phyloP scores from a whole-genome alignment of 208 protist genomes.

The Trypanosoma mega region DNA sequence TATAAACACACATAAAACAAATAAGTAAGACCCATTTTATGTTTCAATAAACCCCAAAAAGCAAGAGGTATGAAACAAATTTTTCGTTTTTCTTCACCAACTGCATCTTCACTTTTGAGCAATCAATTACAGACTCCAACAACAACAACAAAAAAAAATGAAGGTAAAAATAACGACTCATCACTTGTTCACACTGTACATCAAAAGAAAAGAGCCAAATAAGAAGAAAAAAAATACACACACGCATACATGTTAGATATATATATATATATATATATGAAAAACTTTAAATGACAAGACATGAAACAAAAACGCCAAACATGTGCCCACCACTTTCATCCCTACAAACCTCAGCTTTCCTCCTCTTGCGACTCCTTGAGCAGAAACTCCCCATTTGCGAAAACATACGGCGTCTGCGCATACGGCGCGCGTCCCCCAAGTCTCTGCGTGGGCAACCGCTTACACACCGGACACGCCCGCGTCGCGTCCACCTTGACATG shows the following conservation, averaged over 20 bases:
- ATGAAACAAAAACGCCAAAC: not conserved
- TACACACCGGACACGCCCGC: conserved; percentile 54
- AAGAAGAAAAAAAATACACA: conserved; percentile 7
- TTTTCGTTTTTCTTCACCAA: too few species aligned
- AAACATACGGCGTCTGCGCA: conserved; percentile 58
- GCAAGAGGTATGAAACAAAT: too few species aligned
- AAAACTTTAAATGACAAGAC: conserved; percentile 7
- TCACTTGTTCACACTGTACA: too few species aligned
- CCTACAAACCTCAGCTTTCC: too few species aligned
- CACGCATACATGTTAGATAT: conserved; percentile 5
- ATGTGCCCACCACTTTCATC: not conserved
- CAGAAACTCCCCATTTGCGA: conserved; percentile 40
- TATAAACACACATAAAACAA: too few species aligned
- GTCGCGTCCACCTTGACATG: conserved; percentile 21
- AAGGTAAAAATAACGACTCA: too few species aligned
- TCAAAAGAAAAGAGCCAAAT: conserved; percentile 12
- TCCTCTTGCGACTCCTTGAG: conserved; percentile 6
- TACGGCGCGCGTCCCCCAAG: conserved; percentile 54
- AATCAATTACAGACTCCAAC: conserved; percentile 6
- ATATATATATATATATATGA: too few species aligned
- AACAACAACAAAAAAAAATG: conserved; percentile 13
- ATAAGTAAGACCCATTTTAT: too few species aligned
- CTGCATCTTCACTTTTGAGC: too few species aligned
- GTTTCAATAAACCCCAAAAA: too few species aligned
- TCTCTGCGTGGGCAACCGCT: conserved; percentile 37